Base-by-base conservation (phyloP, 2,329 filamentous ascomycete genomes). In the Colletotrichum magnum region DNA sequence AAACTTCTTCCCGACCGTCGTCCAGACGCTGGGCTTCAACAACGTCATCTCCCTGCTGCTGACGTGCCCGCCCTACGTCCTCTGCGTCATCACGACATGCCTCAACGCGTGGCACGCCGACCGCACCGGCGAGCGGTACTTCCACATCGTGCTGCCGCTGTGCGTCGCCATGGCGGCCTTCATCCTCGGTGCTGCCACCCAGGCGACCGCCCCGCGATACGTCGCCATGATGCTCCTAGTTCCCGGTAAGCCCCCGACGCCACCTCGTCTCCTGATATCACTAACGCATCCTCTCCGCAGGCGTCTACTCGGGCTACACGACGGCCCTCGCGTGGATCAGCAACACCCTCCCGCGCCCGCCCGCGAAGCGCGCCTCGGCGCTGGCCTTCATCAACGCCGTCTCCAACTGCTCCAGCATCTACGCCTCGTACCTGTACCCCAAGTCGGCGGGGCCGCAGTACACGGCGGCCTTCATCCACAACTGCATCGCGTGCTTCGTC, bases 321-420 rank as follows among this genome's bases (percentile, higher is more conserved):
- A 90, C 93, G 1, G 85, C 85, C 3, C 82, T 93, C 5, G 86
- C 90, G 4, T 95, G 93, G 92, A 94, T 94, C 71, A 88, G 87
- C 51, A 93, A 92, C 76, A 90, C 90, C 1, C 85, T 95, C 65
- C 92, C 93, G 0, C 88, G 93, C 5, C 93, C 93, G 4, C 91
- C 92, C 0, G 90, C 92, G 2, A 95, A 95, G 81, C 87, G 92
- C 69, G 85, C 85, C 1, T 84, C 92, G 0, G 92, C 92, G 0
- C 78, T 95, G 5, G 93, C 92, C 1, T 90, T 92, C 70, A 93
- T 95, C 79, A 95, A 95, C 75, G 90, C 90, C 45, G 69, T 75
- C 13, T 73, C 71, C 9, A 78, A 95, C 76, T 63, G 58, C 41
- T 59, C 52, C 13, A 69, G 65, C 56, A 94, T 95, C 72, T 94